phyloP scores from a whole-genome alignment of 2,329 filamentous ascomycete genomes.

The Fusarium oligoseptatum region DNA sequence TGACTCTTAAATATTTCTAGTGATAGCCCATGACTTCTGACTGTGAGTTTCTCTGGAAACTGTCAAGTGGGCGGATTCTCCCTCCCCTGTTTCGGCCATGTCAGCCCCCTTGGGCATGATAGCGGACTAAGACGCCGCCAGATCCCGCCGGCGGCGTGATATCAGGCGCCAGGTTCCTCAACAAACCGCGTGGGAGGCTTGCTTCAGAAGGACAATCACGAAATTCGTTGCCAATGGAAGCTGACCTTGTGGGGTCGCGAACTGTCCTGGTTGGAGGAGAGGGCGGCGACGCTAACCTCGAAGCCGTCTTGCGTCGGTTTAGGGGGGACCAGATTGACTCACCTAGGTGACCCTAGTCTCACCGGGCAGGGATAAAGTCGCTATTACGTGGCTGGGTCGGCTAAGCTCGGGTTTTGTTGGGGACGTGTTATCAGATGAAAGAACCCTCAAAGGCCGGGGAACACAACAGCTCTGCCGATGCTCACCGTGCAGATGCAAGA shows the following conservation, averaged over 20 bases:
- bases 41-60: conserved; percentile 18
- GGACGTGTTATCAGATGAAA: not conserved
- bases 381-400: conserved; percentile 30
- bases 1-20: conserved; percentile 34
- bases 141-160: conserved; percentile 1
- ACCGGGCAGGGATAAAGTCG: not conserved
- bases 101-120: not conserved
- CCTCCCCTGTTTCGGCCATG: not conserved
- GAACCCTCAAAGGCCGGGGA: not conserved
- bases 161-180: conserved; percentile 17
- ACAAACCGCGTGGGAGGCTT: conserved; percentile 23
- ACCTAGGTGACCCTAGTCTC: conserved; percentile 30
- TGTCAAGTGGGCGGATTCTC: conserved; percentile 14
- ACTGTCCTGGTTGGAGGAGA: conserved; percentile 14
- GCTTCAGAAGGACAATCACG: conserved; percentile 21
- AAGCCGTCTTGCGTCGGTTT: conserved; percentile 34
- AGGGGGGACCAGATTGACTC: conserved; percentile 27
- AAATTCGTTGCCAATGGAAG: conserved; percentile 29
- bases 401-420: conserved; percentile 35
- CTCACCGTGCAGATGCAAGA: not conserved
- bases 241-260: conserved; percentile 28
- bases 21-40: not conserved
- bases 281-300: conserved; percentile 31
- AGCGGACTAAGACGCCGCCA: conserved; percentile 14
- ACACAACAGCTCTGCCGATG: not conserved